Percentiles rank a stretch among this genome's conserved stretches.
These are phyloP conservation scores for Lodderomyces elongisporus DNA, from an alignment of 1,139 yeast species.

Conservation along the genomic window DNA sequence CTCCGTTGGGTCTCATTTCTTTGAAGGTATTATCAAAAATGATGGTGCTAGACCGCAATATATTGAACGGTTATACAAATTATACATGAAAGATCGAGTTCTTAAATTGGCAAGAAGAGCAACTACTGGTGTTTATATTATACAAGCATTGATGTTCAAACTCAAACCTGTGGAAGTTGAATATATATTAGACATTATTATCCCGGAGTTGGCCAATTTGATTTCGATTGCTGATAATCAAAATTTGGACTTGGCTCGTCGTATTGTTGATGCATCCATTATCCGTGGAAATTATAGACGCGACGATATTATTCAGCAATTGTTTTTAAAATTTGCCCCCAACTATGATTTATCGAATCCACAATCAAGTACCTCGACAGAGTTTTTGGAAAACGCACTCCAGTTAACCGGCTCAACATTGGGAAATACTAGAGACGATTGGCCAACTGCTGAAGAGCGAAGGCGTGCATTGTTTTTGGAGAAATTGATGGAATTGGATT, in stretches of 20 bases:
- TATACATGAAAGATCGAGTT: slow-evolving; percentile 71
- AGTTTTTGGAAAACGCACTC: slow-evolving; percentile 59
- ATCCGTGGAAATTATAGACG: slow-evolving; percentile 55
- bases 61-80: slow-evolving; percentile 62
- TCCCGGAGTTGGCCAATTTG: slow-evolving; percentile 61
- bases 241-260: slow-evolving; percentile 65
- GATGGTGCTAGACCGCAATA: slow-evolving; percentile 62
- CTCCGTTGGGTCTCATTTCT: slow-evolving; percentile 86
- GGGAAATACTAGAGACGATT: slow-evolving; percentile 77
- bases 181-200: slow-evolving; percentile 60
- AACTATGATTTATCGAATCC: slow-evolving; percentile 35
- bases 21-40: slow-evolving; percentile 62
- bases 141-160: slow-evolving; percentile 62
- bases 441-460: slow-evolving; percentile 91
- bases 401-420: slow-evolving; percentile 64
- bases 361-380: slow-evolving; percentile 32
- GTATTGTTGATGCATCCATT: slow-evolving; percentile 64
- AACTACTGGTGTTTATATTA: slow-evolving; percentile 77
- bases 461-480: slow-evolving; percentile 73
- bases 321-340: slow-evolving; percentile 58
- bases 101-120: slow-evolving; percentile 72
- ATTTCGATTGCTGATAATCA: slow-evolving; percentile 48
- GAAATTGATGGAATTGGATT: slow-evolving; percentile 63
- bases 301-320: slow-evolving; percentile 59
- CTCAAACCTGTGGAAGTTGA: slow-evolving; percentile 56